Base-by-base conservation (phyloP, 768 basidiomycete species). In the Rhizopogon vinicolor region DNA sequence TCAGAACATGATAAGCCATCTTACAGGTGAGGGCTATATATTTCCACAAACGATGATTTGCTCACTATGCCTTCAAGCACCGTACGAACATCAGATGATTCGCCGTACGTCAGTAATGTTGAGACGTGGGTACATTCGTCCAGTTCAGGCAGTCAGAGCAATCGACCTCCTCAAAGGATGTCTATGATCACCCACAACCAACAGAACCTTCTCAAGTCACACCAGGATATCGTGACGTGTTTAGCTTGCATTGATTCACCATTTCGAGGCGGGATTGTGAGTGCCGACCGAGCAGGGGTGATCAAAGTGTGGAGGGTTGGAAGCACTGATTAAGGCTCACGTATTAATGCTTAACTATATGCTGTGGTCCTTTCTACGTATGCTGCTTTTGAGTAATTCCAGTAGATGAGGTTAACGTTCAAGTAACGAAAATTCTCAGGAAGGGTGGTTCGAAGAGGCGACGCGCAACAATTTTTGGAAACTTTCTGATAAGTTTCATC, bases 241-340 rank as follows among this genome's bases (percentile, higher is more conserved):
- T 70, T 99, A 37, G 85, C 84, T 0, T 90, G 88, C 59, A 85
- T 99, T 52, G 93, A 97, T 60, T 87, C 94, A 1, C 93, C 96
- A 1, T 98, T 98, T 72, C 81, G 91, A 53, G 93, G 93, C 25
- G 91, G 93, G 1, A 81, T 97, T 44, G 82, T 98, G n/a, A 93
- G 89, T 59, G 96, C 90, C 2, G 96, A 98, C 68, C 79, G 92
- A 45, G 79, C 87, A 19, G 97, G 97, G 3, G 85, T 86, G 18
- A 80, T 98, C 60, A 98, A 97, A 68, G 89, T 97, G 0, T 98
- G 89, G 89, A 78, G 86, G 55, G 81, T 90, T 19, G 89, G 91
- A 19, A 64, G 73, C 44, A 68, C 75, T 4, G 80, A 81, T 33
- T 72, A 63, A 60, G 53, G 42, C 22, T 33, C 25, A 35, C 46